Evolutionary conservation across 2,329 filamentous ascomycete genomes (phyloP).

Genomic region (Sclerotinia sclerotiorum): DNA sequence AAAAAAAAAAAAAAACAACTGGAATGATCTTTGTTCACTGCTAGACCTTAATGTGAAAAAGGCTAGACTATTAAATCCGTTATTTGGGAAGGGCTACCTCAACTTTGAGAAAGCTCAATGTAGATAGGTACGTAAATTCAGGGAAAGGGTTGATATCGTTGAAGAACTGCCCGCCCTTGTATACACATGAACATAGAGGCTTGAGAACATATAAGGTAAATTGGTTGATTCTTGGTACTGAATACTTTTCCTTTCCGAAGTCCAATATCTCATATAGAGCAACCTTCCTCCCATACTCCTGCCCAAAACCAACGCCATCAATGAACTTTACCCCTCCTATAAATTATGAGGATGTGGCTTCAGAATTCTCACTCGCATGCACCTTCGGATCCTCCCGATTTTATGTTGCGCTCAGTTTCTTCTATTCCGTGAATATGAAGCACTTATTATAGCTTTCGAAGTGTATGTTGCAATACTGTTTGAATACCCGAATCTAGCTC

Average conservation of each 20-base stretch:
- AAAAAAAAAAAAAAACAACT: too few species aligned
- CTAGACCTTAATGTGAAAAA: too few species aligned
- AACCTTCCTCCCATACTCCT: constrained; percentile 2
- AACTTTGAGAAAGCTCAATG: too few species aligned
- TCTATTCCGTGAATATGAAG: neutral
- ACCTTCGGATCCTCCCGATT: neutral
- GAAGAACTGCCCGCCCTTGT: too few species aligned
- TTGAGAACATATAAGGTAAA: neutral
- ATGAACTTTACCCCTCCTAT: neutral
- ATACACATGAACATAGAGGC: neutral
- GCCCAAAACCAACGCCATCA: neutral
- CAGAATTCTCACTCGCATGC: neutral
- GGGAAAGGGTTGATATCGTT: neutral
- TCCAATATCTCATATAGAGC: neutral
- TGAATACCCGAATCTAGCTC: constrained; percentile 57
- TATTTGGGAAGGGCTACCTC: too few species aligned
- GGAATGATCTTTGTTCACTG: too few species aligned
- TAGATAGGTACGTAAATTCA: neutral
- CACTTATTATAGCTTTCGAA: constrained; percentile 34
- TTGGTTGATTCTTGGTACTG: constrained; percentile 6
- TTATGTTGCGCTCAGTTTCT: neutral
- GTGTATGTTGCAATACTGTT: constrained; percentile 54
- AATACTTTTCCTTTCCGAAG: neutral
- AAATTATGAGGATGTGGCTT: neutral
- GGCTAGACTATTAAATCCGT: too few species aligned